A percentile compares a stretch with the other conserved stretches of the same genome.
phyloP scores from a whole-genome alignment of 768 basidiomycete species.

The Butyriboletus loyo region DNA sequence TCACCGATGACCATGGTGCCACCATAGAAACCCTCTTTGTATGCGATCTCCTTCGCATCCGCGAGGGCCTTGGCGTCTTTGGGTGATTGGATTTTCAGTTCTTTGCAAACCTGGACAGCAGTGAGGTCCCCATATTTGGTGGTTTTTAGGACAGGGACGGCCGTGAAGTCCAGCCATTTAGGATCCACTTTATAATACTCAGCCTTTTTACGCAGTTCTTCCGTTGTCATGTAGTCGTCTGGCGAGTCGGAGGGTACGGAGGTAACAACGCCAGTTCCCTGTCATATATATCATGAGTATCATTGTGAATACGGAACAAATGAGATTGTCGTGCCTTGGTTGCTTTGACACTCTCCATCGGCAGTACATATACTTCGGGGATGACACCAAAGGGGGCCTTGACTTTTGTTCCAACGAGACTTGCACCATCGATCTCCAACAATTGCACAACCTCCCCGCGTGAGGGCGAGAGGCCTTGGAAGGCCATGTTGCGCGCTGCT shows the following conservation, averaged over 20 bases:
- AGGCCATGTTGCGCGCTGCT: conserved; percentile 96
- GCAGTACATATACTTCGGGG: conserved; percentile 89
- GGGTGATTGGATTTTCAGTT: conserved; percentile 93
- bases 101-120: conserved; percentile 77
- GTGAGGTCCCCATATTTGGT: conserved; percentile 91
- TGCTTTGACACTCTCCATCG: conserved; percentile 98
- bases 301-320: background rate
- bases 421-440: conserved; percentile 72
- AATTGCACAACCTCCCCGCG: conserved; percentile 74
- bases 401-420: conserved; percentile 85
- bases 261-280: conserved; percentile 98
- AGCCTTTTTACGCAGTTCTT: conserved; percentile 92
- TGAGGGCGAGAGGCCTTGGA: conserved; percentile 77
- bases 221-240: conserved; percentile 88
- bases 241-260: conserved; percentile 98
- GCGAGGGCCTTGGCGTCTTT: conserved; percentile 91
- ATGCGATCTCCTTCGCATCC: conserved; percentile 96
- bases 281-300: conserved; percentile 7
- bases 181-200: conserved; percentile 95
- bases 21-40: conserved; percentile 97
- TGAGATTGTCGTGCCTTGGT: conserved; percentile 60
- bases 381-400: conserved; percentile 81
- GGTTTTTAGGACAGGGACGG: conserved; percentile 83
- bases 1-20: conserved; percentile 91
- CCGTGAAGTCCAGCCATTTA: conserved; percentile 80